These are phyloP conservation scores for Dipteronia sinensis DNA, from an alignment of 345 rosid species.

Conservation along the genomic window DNA sequence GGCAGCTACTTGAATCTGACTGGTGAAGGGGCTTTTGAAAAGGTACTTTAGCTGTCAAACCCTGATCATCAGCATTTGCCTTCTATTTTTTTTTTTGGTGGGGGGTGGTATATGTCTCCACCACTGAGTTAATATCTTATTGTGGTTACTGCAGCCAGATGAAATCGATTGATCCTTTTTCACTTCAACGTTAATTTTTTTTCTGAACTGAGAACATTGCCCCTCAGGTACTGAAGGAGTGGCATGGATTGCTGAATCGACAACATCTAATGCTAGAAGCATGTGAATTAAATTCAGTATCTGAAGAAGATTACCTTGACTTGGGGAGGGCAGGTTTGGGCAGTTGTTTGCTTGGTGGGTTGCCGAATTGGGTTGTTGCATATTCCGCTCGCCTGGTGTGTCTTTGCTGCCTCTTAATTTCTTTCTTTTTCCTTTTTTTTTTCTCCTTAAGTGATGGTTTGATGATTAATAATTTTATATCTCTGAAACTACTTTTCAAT, in stretches of 20 bases:
- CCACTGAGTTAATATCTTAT: neutral
- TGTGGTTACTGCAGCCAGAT: neutral
- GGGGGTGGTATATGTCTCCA: neutral
- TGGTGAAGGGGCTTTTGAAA: conserved; percentile 97
- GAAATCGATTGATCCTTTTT: neutral
- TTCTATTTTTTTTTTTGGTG: no score
- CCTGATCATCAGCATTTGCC: neutral
- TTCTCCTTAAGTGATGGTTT: neutral
- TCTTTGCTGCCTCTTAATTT: conserved; percentile 24
- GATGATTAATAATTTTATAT: conserved; percentile 9
- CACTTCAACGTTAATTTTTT: neutral
- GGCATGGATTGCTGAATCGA: conserved; percentile 90
- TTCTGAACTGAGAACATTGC: conserved; percentile 16
- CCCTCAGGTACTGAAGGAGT: conserved; percentile 81
- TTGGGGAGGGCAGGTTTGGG: conserved; percentile 98
- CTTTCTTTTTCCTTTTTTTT: neutral
- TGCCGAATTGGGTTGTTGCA: conserved; percentile 94
- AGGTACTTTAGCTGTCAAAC: conserved; percentile 47
- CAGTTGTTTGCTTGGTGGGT: conserved; percentile 95
- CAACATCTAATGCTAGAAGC: conserved; percentile 90
- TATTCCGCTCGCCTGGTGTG: conserved; percentile 96
- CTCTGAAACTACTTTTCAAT: conserved; percentile 31
- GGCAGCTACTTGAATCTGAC: conserved; percentile 99
- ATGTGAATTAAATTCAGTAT: conserved; percentile 74
- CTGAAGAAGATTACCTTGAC: conserved; percentile 97